A percentile compares a stretch with the other conserved stretches of the same genome.
Conservation (phyloP, 228 moss, liverwort and hornwort genomes). For the Sphagnum magellanicum region DNA sequence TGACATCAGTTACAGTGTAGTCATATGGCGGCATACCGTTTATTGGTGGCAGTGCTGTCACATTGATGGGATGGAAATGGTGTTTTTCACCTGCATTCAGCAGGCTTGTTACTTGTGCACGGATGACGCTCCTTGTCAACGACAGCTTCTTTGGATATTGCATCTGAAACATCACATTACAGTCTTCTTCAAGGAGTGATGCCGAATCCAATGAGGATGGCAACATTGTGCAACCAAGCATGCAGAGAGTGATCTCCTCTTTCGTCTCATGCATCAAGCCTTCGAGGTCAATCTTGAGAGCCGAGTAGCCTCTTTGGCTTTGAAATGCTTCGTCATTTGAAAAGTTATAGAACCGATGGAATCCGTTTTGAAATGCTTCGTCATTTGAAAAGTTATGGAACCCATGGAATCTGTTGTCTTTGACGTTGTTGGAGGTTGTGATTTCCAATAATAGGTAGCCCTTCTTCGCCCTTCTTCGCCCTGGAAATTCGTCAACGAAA, state of each 20-base stretch:
- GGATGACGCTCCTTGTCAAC: background rate
- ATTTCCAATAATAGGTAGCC: no score
- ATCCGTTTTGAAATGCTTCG: background rate
- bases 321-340: background rate
- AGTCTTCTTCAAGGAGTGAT: background rate
- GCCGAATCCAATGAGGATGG: background rate
- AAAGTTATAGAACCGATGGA: background rate
- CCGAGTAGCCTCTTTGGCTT: background rate
- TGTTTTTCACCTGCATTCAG: background rate
- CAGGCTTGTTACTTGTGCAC: slow-evolving; percentile 1
- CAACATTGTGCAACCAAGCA: slow-evolving; percentile 8
- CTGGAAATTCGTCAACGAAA: no score
- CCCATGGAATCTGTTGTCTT: no score
- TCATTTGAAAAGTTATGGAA: background rate
- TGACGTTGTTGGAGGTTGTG: no score
- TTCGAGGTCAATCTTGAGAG: slow-evolving; percentile 1
- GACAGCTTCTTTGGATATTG: slow-evolving; percentile 2
- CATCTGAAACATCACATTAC: slow-evolving; percentile 2
- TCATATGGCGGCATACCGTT: background rate
- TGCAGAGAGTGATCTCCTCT: slow-evolving; percentile 2
- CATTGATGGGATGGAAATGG: background rate
- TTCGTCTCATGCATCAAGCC: background rate
- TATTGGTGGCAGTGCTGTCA: background rate
- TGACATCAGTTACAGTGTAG: background rate
- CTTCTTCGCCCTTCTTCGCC: no score